These are phyloP conservation scores for Raddia distichophylla DNA, from an alignment of 176 grass and related monocot genomes.

Conservation along the genomic window DNA sequence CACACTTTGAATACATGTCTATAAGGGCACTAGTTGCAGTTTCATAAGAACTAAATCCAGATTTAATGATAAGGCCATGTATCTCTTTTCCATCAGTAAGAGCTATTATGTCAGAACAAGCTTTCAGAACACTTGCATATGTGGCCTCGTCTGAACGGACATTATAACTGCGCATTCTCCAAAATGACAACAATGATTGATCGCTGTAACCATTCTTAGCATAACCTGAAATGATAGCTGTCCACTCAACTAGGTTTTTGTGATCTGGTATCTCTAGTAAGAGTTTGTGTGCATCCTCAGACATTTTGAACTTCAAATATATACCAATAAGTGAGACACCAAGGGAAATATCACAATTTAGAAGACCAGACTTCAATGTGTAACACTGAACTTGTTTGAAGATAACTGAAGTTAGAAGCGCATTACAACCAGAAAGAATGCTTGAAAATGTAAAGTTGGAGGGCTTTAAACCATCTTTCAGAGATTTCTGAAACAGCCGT, in stretches of 20 bases:
- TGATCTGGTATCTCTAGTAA: conserved; percentile 55
- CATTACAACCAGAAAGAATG: conserved; percentile 61
- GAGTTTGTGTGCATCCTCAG: conserved; percentile 59
- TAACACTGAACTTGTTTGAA: conserved; percentile 61
- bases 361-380: conserved; percentile 57
- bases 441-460: conserved; percentile 60
- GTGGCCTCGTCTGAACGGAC: conserved; percentile 59
- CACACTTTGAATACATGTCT: conserved; percentile 83
- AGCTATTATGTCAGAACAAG: conserved; percentile 57
- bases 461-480: conserved; percentile 55
- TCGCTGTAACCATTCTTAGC: conserved; percentile 70
- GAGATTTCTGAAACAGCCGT: conserved; percentile 49
- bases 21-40: conserved; percentile 55
- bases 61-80: conserved; percentile 61
- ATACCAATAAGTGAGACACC: conserved; percentile 52
- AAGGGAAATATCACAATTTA: conserved; percentile 57
- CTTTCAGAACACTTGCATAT: conserved; percentile 71
- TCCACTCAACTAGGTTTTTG: conserved; percentile 63
- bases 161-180: conserved; percentile 57
- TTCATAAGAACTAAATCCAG: conserved; percentile 60
- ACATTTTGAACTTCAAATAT: conserved; percentile 69
- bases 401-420: conserved; percentile 43
- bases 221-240: conserved; percentile 78
- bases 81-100: conserved; percentile 55
- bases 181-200: conserved; percentile 63